Conservation (phyloP, 1,284 basidiomycete species). For the Ceratobasidium sp. region DNA sequence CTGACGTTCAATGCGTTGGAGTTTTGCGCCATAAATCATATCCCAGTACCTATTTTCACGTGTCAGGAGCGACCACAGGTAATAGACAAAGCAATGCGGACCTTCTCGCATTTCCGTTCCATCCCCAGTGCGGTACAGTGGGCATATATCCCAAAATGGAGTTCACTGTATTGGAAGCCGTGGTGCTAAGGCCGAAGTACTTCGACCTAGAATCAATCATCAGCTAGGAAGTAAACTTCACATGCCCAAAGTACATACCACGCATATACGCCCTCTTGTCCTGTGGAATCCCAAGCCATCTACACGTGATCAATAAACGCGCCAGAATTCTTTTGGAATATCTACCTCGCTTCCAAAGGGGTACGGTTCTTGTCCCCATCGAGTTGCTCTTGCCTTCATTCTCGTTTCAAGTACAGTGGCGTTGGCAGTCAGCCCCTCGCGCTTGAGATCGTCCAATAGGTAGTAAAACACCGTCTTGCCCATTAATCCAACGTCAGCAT, state of each 20-base stretch:
- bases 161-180: conserved; percentile 61
- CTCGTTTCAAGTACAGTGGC: conserved; percentile 57
- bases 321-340: not conserved
- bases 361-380: conserved; percentile 59
- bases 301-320: conserved; percentile 53
- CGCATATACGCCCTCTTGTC: conserved; percentile 48
- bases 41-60: conserved; percentile 52
- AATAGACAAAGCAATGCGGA: conserved; percentile 55
- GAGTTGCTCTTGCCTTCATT: conserved; percentile 56
- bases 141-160: conserved; percentile 66
- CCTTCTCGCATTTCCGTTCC: conserved; percentile 65
- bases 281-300: conserved; percentile 69
- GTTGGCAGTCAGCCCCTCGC: conserved; percentile 60
- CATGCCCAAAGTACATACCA: not conserved
- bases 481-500: conserved; percentile 60
- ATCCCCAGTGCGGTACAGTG: conserved; percentile 65
- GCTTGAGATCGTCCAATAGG: conserved; percentile 59
- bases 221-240: not conserved
- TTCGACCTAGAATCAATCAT: conserved; percentile 63
- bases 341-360: conserved; percentile 50
- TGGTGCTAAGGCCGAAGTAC: conserved; percentile 61
- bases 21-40: conserved; percentile 63
- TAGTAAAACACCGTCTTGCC: conserved; percentile 62
- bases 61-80: not conserved
- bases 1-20: conserved; percentile 63